Evolutionary conservation across 2,329 filamentous ascomycete species (phyloP), one percentile per base, ranked within the genome.

Genomic region (Diaporthe australafricana): DNA sequence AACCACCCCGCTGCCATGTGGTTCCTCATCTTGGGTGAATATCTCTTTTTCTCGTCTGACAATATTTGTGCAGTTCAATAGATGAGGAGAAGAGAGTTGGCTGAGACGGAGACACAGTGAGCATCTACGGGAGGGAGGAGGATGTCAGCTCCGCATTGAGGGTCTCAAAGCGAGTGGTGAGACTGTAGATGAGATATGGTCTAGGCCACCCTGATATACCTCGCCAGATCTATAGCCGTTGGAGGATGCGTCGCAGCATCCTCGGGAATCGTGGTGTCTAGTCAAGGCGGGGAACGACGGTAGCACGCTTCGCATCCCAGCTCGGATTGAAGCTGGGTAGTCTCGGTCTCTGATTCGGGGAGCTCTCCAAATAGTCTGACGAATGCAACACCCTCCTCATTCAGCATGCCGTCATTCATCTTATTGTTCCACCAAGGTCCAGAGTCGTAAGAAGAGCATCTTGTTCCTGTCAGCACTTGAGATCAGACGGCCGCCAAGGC

Each of bases 1-100:
- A 63, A 63, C 40, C 57, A 63, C 57, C 40, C 57, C 16, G 57
- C 57, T 16, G 40, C 57, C 57, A 63, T 63, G 17, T 63, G 27
- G 9, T 63, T 63, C 6, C 57, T 47, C 57, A 63, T 63, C 0
- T 17, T 47, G 40, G 17, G 0, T 2, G 2, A 5, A n/a, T n/a
- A n/a, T n/a, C n/a, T 14, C 5, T 14, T 7, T 9, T 11, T 17
- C 12, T 7, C 5, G 12, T n/a, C 25, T 30, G 1, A 3, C 3
- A n/a, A 14, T 3, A 16, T 22, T 16, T n/a, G 5, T 3, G 16
- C 9, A 20, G 22, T 32, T 14, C 4, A 16, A 32, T 32, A 1
- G 7, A 7, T 3, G 20, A 47, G 2, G 12, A 7, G 3, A 32
- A 63, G 4, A 12, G 8, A 2, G 5, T n/a, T 5, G 27, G 20